Conservation (phyloP, 1,284 basidiomycete species). For the Rhodotorula glutinis region DNA sequence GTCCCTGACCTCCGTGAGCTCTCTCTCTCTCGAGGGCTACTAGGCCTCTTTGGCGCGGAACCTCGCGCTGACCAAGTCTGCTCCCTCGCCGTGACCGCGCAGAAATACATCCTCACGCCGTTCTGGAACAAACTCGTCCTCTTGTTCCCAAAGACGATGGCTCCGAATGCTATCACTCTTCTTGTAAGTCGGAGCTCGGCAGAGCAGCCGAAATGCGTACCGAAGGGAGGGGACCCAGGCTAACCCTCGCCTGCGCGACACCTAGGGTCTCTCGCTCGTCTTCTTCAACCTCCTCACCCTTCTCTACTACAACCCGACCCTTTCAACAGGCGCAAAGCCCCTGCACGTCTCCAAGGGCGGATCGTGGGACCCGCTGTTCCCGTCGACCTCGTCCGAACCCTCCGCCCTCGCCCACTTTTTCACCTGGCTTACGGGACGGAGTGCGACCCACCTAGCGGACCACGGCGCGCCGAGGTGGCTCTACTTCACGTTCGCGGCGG, state of each 20-base stretch:
- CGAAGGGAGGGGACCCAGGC: no score
- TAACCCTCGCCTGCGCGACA: no score
- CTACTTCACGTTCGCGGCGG: constrained; percentile 79
- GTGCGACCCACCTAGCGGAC: constrained; percentile 53
- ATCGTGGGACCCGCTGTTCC: constrained; percentile 44
- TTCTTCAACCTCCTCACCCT: constrained; percentile 79
- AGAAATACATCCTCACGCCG: constrained; percentile 76
- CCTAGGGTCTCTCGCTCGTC: constrained; percentile 72
- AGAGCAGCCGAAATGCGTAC: no score
- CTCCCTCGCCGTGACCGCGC: constrained; percentile 44
- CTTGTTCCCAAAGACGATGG: constrained; percentile 79
- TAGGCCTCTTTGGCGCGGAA: not conserved
- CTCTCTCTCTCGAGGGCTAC: not conserved
- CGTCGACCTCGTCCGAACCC: constrained; percentile 12
- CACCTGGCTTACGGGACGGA: constrained; percentile 5
- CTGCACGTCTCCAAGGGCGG: constrained; percentile 42
- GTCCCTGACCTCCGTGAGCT: constrained; percentile 48
- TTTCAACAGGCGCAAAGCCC: constrained; percentile 43
- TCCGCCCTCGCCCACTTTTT: constrained; percentile 15
- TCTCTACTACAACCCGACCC: constrained; percentile 68
- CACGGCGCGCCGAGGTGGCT: constrained; percentile 68
- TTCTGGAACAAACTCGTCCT: constrained; percentile 96
- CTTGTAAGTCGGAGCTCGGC: constrained; percentile 60
- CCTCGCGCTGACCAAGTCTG: not conserved
- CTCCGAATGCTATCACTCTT: constrained; percentile 70